phyloP scores from a whole-genome alignment of 2,329 filamentous ascomycete species.

The Trichoderma semiorbis region DNA sequence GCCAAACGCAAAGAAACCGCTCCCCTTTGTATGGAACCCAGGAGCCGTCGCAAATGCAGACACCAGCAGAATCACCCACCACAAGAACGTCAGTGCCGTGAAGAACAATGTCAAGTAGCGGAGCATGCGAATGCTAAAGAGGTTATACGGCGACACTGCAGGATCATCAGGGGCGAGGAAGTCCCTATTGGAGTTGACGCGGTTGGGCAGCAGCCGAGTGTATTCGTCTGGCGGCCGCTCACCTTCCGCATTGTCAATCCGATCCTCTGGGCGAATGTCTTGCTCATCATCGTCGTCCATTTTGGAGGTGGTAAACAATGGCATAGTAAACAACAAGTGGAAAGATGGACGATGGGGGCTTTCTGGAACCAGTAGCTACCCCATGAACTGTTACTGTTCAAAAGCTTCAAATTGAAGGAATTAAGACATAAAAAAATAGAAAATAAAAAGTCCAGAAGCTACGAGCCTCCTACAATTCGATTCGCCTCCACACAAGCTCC shows the following conservation, averaged over 20 bases:
- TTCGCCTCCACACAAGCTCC: not conserved
- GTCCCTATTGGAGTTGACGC: conserved; percentile 48
- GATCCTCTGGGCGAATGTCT: conserved; percentile 1
- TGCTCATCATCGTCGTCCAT: conserved; percentile 23
- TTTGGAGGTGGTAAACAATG: conserved; percentile 32
- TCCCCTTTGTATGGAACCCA: conserved; percentile 78
- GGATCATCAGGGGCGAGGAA: conserved; percentile 42
- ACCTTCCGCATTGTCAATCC: conserved; percentile 10
- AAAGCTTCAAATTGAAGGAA: not conserved
- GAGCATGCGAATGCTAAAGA: conserved; percentile 82
- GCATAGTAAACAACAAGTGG: conserved; percentile 27
- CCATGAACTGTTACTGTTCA: not conserved
- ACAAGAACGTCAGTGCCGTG: conserved; percentile 72
- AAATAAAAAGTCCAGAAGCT: not conserved
- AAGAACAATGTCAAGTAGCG: conserved; percentile 76
- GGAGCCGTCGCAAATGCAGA: conserved; percentile 89
- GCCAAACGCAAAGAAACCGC: conserved; percentile 86
- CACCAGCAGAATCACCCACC: conserved; percentile 89
- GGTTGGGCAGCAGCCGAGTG: conserved; percentile 66
- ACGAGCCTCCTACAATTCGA: not conserved
- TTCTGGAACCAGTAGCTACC: not conserved
- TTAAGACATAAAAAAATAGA: not conserved
- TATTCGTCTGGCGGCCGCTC: conserved; percentile 46
- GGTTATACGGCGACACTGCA: conserved; percentile 83
- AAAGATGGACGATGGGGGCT: not conserved